Percentiles rank a stretch among this genome's conserved stretches.
Conservation (phyloP, 179 eudicot genomes). For the Silene coronaria region DNA sequence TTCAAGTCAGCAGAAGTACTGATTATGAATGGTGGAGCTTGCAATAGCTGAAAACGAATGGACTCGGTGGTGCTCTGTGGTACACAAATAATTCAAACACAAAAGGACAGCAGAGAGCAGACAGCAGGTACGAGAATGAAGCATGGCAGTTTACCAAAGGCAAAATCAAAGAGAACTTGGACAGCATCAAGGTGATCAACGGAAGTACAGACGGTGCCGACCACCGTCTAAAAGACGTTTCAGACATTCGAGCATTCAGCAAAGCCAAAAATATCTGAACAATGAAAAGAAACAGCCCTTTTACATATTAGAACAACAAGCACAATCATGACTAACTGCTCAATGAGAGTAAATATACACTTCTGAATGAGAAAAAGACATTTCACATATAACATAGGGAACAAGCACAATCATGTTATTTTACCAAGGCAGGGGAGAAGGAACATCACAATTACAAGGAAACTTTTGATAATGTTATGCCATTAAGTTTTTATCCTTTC, state of each 20-base stretch:
- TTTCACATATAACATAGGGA: not conserved
- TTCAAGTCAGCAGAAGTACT: constrained; percentile 71
- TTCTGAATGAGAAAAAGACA: not conserved
- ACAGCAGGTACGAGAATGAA: constrained; percentile 2
- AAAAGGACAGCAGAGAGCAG: constrained; percentile 5
- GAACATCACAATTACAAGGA: not conserved
- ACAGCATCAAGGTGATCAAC: constrained; percentile 62
- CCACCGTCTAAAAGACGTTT: constrained; percentile 63
- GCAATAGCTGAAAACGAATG: constrained; percentile 77
- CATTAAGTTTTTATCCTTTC: not conserved
- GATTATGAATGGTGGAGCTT: constrained; percentile 69
- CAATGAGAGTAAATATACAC: not conserved
- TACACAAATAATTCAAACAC: constrained; percentile 14
- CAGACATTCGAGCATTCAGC: constrained; percentile 88
- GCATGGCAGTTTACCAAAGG: constrained; percentile 62
- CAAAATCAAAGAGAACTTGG: constrained; percentile 77
- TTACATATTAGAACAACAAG: not conserved
- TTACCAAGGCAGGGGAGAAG: not conserved
- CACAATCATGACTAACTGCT: not conserved
- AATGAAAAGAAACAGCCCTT: not conserved
- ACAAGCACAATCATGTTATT: too few species aligned
- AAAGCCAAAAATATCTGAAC: constrained; percentile 59
- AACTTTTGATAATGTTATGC: not conserved
- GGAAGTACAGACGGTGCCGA: constrained; percentile 49
- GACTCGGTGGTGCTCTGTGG: constrained; percentile 70